Evolutionary conservation across 1,284 basidiomycete species (phyloP), one percentile per base, ranked within the genome.

Genomic region (Ustilago hordei): DNA sequence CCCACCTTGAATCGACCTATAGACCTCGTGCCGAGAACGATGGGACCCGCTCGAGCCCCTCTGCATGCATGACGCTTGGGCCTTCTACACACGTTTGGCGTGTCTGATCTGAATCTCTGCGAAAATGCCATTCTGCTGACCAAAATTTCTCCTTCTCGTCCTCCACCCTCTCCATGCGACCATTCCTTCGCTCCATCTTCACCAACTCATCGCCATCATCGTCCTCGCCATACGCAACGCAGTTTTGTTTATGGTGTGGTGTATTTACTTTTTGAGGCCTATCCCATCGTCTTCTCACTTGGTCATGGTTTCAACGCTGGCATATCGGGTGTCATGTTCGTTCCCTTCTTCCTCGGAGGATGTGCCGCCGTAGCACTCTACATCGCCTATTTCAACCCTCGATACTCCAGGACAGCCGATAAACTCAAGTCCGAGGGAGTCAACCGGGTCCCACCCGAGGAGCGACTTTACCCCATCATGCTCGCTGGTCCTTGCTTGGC

Each of bases 231-330:
- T 28, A 28, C 23, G 23, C 23, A 28, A 28, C 23, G 23, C 23
- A 19, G n/a, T 19, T 45, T 95, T 84, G 88, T 93, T 6, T 93
- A 84, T 67, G 92, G 87, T 31, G 41, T 64, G 13, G 60, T 77
- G 35, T 85, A 85, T 41, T 65, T 85, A 1, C 69, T 82, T 8
- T 86, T 86, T 61, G 82, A 81, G 60, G 81, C 84, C 0, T 87
- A 78, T 63, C 86, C 86, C 1, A 70, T 86, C 60, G 85, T 87
- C 47, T 87, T 86, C 56, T 12, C 52, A 7, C 59, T 77, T 6
- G 68, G 81, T 0, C 86, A 87, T 53, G 70, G 77, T 15, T 80
- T 87, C 50, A 76, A 77, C n/a, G 59, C 79, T 0, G 84, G 85
- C 4, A 65, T 83, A 34, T 71, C 68, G 0, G 86, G 86, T 4